Evolutionary conservation across 2,329 filamentous ascomycete species (phyloP), one percentile per base, ranked within the genome.

Genomic region (Tolypocladium album): DNA sequence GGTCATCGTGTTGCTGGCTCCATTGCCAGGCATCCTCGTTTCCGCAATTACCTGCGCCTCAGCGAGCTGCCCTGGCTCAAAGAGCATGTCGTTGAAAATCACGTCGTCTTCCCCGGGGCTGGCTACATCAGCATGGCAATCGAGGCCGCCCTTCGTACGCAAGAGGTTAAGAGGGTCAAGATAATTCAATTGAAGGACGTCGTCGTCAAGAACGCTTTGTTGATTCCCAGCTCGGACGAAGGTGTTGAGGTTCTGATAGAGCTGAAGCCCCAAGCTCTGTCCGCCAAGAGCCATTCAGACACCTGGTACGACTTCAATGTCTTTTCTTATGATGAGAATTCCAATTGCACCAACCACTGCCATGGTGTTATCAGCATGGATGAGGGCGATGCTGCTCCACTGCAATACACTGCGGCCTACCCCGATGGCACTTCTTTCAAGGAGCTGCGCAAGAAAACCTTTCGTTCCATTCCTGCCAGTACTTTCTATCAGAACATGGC

Each of bases 311-410:
- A 65, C 60, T 69, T 69, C 60, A 63, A 64, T 9, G 61, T 68
- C 40, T 69, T 65, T 57, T 68, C 66, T 1, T 67, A 66, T n/a
- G 65, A 65, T 36, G 67, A 68, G 42, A 65, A 64, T 45, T 59
- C 56, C 42, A 66, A 63, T 47, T 68, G 65, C 61, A 68, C 62
- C 1, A 62, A 63, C 59, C 64, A 68, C 62, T 67, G 66, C 58
- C 61, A 66, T 24, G 64, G 66, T 50, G 57, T 59, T 50, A 63
- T 67, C 56, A 64, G 63, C 57, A 17, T 61, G 4, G 63, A 67
- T 56, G 61, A 58, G 34, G 63, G 65, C 13, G 50, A 58, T n/a
- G 52, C 61, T 20, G 57, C 59, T 8, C 58, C 64, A 4, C 56
- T 66, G 6, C 61, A 64, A n/a, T 62, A 64, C 55, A 61, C 59